phyloP scores from a whole-genome alignment of 192 early-diverging fungal genomes.

The Gryganskiella cystojenkinii region DNA sequence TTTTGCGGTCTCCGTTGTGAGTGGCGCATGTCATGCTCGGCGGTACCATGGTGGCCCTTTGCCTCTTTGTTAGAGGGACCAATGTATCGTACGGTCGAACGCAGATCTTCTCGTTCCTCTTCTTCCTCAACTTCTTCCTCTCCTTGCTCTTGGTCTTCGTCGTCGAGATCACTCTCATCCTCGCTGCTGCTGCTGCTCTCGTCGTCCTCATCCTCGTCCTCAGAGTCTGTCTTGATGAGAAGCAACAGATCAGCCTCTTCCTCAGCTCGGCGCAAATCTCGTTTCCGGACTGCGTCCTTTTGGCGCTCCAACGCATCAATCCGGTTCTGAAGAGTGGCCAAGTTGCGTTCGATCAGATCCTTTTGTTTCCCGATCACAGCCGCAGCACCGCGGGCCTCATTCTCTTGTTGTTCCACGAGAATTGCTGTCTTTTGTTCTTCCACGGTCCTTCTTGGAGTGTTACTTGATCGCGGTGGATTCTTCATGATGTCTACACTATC shows the following conservation, averaged over 20 bases:
- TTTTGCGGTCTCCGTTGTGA: too few species aligned
- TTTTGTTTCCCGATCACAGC: constrained; percentile 14
- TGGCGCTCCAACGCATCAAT: constrained; percentile 20
- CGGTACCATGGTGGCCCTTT: too few species aligned
- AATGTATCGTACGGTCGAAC: too few species aligned
- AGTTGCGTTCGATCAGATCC: constrained; percentile 11
- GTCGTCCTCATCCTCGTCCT: constrained; percentile 19
- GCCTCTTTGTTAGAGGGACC: too few species aligned
- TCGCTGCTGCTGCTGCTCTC: constrained; percentile 16
- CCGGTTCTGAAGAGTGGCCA: constrained; percentile 11
- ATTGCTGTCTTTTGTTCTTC: background rate
- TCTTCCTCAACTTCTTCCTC: constrained; percentile 14
- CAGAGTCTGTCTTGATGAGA: constrained; percentile 21
- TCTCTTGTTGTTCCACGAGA: background rate
- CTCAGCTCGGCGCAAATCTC: constrained; percentile 8
- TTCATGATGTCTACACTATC: background rate
- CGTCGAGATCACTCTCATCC: constrained; percentile 11
- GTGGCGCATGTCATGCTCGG: too few species aligned
- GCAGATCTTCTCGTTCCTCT: background rate
- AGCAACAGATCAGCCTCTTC: constrained; percentile 21
- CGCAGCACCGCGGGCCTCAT: constrained; percentile 6
- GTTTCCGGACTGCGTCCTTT: constrained; percentile 6
- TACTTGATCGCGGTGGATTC: background rate
- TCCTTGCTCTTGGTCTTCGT: constrained; percentile 5
- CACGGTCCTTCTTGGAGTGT: background rate